Base-by-base conservation (phyloP, 139 green algal species). In the Mesotaenium endlicherianum region DNA sequence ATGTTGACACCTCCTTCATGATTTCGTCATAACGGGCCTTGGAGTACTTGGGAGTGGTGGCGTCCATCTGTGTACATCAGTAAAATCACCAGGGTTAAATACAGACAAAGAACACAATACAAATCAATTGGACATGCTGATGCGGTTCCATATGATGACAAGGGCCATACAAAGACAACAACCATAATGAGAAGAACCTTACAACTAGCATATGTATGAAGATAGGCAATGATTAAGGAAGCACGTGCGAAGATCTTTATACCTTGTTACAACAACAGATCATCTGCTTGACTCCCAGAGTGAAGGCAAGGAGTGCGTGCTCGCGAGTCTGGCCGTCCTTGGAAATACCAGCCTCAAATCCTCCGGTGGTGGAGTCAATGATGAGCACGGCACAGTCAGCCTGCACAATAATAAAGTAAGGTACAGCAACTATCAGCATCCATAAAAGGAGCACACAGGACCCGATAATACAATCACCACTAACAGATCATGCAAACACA, bases 261-360 rank as follows among this genome's bases (percentile, higher is more conserved):
- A 78, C 78, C 78, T 91, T 90, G 88, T 91, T 93, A 69, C 79
- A 89, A 74, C 93, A 95, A 43, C 94, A 84, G 78, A 98, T 96
- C 81, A 99, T 93, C 93, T 99, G 95, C 93, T 97, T 97, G 47
- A 99, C 96, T 77, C 96, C 96, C 83, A 99, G 91, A 76, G 97
- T 93, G 95, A 97, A 98, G 80, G 97, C 93, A 68, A 99, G 93
- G 83, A 95, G 93, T 3, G 96, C 96, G 89, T 99, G 96, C 96
- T 99, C 94, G 89, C 96, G 95, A 80, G 96, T 99, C 95, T 99
- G 96, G 87, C 96, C 96, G 89, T 99, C 74, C 58, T 84, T 86
- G 57, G 86, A 90, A 55, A 87, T 90, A 87, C 84, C 84, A 47
- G 85, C 84, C 77, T 90, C 84, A 31, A 90, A 90, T 76, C 75